Base-by-base conservation (phyloP, 148 eudicot species). In the Rhododendron griersonianum region DNA sequence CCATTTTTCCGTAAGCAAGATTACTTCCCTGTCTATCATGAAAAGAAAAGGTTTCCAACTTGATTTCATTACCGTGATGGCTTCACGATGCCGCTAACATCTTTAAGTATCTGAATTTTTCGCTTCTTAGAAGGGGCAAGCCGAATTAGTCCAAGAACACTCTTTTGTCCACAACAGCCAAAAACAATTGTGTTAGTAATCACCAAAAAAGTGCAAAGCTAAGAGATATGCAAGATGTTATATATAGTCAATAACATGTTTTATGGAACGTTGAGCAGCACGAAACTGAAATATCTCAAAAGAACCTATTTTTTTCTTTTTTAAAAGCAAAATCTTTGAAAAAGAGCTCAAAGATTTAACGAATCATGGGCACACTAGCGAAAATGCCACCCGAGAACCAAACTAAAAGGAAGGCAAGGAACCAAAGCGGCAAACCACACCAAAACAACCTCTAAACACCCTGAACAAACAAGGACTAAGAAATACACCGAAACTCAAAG, bases 41-140 rank as follows among this genome's bases (percentile, higher is more conserved):
- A 50, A 78, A 78, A 47, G 16, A 78, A 78, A 45, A 1, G 75
- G 75, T 28, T 69, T 19, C 19, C 59, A 81, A 51, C 44, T 51
- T 53, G 37, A 81, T 7, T 33, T 18, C 51, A 45, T 23, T 84
- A 88, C 92, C 91, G 89, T 13, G 92, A 89, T 55, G 92, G 92
- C 67, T 59, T 87, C 53, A 91, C 88, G 18, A 89, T 86, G 73
- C 92, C 92, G 61, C 84, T 75, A 11, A 89, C 91, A n/a, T 89
- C 86, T 53, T 77, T 84, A 51, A 91, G 91, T 77, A 91, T 91
- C 55, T 89, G 84, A 79, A 89, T 80, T 67, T 83, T 76, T 81
- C 79, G 81, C 78, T 89, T 91, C 88, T 81, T 89, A 15, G 89
- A 86, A 11, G 92, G 89, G 71, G 80, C 84, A 59, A 91, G 86